Percentiles rank a stretch among this genome's conserved stretches.
Evolutionary conservation across 2,329 filamentous ascomycete genomes (phyloP).

Genomic region (Capronia americana): DNA sequence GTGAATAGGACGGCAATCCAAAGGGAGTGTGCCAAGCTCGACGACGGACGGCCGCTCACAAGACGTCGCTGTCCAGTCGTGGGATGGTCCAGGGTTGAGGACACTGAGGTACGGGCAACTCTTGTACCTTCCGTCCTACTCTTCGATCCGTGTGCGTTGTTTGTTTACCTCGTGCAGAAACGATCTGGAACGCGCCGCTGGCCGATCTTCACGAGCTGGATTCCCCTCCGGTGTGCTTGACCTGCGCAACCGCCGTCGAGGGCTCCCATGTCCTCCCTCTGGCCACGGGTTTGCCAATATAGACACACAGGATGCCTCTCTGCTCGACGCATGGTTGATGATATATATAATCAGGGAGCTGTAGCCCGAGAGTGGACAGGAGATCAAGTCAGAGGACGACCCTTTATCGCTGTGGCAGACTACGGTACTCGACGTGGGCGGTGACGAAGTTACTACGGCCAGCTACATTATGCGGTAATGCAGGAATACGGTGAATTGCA

Average conservation of each 20-base stretch:
- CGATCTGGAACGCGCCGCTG: neutral
- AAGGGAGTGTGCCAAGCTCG: neutral
- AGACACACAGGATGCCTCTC: neutral
- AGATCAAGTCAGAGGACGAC: neutral
- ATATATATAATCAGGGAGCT: neutral
- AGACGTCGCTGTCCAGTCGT: neutral
- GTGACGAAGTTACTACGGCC: neutral
- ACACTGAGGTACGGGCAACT: neutral
- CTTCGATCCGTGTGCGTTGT: neutral
- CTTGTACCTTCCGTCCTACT: neutral
- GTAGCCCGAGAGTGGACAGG: neutral
- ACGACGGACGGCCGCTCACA: neutral
- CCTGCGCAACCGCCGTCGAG: neutral
- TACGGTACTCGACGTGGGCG: neutral
- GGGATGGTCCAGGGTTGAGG: neutral
- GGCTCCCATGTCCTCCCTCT: neutral
- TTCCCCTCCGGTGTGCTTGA: neutral
- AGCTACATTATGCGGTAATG: neutral
- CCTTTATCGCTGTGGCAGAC: neutral
- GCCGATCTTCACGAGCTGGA: neutral
- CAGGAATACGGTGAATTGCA: neutral
- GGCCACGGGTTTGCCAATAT: neutral
- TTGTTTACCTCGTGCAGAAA: neutral
- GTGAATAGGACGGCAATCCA: neutral
- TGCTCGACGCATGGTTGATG: neutral